A percentile compares a stretch with the other conserved stretches of the same genome.
phyloP scores from a whole-genome alignment of 441 rosid species.

The Kokia cookei region DNA sequence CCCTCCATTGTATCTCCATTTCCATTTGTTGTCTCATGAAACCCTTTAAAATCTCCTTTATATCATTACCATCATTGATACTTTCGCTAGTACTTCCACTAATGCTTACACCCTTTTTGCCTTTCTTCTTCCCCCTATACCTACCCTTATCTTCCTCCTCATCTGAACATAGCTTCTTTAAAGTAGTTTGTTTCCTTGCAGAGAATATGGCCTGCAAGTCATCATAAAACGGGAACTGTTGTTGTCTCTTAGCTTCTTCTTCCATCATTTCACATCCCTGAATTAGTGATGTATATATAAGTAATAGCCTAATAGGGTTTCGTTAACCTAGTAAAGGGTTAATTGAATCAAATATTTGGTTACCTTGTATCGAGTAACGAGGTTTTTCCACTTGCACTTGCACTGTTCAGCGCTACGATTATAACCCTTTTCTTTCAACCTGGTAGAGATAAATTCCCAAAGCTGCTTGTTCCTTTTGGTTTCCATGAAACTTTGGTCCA shows the following conservation, averaged over 20 bases:
- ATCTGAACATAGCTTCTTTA: constrained; percentile 64
- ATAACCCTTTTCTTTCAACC: constrained; percentile 74
- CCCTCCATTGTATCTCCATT: constrained; percentile 85
- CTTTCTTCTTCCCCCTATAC: constrained; percentile 47
- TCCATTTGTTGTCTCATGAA: constrained; percentile 79
- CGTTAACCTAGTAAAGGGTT: neutral
- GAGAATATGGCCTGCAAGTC: constrained; percentile 69
- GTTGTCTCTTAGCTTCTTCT: constrained; percentile 66
- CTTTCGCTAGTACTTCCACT: constrained; percentile 6
- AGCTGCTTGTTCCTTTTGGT: constrained; percentile 85
- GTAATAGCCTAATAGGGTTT: neutral
- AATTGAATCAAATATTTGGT: neutral
- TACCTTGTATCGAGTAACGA: constrained; percentile 93
- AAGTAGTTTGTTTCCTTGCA: constrained; percentile 59
- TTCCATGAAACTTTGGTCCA: constrained; percentile 89
- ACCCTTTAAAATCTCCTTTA: constrained; percentile 58
- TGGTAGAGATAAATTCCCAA: constrained; percentile 74
- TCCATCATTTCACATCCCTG: constrained; percentile 85
- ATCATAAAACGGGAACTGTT: constrained; percentile 75
- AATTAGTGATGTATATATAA: neutral
- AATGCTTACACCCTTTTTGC: constrained; percentile 11
- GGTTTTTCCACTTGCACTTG: constrained; percentile 99
- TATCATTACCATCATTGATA: neutral
- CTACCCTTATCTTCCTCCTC: constrained; percentile 57
- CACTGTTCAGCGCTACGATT: constrained; percentile 97